A percentile compares a stretch with the other conserved stretches of the same genome.
These are phyloP conservation scores for Taphrina sp. DNA, from an alignment of 1,139 yeast species.

Conservation along the genomic window DNA sequence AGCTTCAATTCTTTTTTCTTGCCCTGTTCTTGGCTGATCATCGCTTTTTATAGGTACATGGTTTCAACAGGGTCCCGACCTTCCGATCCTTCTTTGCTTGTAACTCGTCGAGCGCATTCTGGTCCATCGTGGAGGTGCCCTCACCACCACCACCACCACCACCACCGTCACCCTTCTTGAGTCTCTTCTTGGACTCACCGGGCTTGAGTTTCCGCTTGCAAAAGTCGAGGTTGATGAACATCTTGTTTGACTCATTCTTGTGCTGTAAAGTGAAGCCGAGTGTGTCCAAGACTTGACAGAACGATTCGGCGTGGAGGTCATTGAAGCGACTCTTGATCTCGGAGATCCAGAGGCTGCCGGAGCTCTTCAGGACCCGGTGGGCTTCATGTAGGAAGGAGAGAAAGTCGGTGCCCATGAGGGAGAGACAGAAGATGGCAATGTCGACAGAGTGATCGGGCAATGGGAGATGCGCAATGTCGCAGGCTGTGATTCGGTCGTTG, in stretches of 20 bases:
- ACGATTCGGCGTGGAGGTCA: constrained; percentile 60
- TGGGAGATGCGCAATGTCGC: constrained; percentile 90
- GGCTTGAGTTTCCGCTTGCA: no score
- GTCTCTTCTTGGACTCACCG: constrained; percentile 51
- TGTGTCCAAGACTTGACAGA: constrained; percentile 70
- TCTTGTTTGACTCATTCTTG: constrained; percentile 83
- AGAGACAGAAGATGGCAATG: constrained; percentile 84
- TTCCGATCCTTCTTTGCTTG: constrained; percentile 64
- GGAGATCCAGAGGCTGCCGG: constrained; percentile 96
- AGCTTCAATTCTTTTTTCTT: no score
- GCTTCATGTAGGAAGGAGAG: constrained; percentile 90
- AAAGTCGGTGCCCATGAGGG: constrained; percentile 96
- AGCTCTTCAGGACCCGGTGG: constrained; percentile 73
- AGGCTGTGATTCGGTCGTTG: constrained; percentile 86
- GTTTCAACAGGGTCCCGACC: constrained; percentile 86
- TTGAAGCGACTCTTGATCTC: constrained; percentile 90
- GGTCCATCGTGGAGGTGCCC: no score
- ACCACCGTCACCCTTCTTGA: no score
- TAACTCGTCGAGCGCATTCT: constrained; percentile 84
- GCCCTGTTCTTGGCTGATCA: no score
- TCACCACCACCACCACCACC: constrained; percentile 72
- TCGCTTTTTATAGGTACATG: constrained; percentile 92
- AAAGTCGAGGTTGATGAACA: constrained; percentile 93
- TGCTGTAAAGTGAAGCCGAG: constrained; percentile 83
- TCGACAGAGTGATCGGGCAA: constrained; percentile 72